Base-by-base conservation (phyloP, 257 asterid genomes). In the Sherardia arvensis region DNA sequence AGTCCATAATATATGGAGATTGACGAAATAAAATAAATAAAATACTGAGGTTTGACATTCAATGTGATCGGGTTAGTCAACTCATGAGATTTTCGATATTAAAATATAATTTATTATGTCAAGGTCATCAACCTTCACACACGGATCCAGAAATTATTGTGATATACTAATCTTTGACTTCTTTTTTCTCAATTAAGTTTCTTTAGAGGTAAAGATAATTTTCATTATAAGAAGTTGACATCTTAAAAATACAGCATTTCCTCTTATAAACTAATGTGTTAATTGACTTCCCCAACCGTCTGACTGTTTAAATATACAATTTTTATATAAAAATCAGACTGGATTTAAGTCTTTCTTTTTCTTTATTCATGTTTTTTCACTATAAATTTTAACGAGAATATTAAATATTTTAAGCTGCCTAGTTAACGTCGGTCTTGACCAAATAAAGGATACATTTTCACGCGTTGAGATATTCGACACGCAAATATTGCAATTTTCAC, bases 41-140 rank as follows among this genome's bases (percentile, higher is more conserved):
- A 15, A 43, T 43, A 53, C 28, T 6, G 33, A 55, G 26, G 60
- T 55, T n/a, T 25, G 34, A 25, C 60, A 55, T 55, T 22, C 26
- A 8, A 6, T n/a, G 12, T 53, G 9, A 49, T 49, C 56, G 15
- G 27, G 30, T 28, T 28, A 17, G 68, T 48, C 68, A 64, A 49
- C 59, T 64, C 51, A 15, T 4, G 17, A 20, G 11, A 36, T 21
- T 20, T 51, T 17, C 4, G 21, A 47, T 1, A 1, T 4, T 23
- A 10, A 2, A 5, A 12, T 62, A 12, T 62, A 25, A 14, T 48
- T 20, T 27, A 28, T 8, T 64, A 49, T 49, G 32, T 5, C n/a
- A 8, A 11, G 60, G 68, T 49, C 60, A 29, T 49, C 33, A 4
- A 38, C 32, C 68, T 49, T 64, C 61, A 65, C 61, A 64, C 59